Conservation (phyloP, 495 filamentous ascomycete species). For the Talaromyces adpressus region DNA sequence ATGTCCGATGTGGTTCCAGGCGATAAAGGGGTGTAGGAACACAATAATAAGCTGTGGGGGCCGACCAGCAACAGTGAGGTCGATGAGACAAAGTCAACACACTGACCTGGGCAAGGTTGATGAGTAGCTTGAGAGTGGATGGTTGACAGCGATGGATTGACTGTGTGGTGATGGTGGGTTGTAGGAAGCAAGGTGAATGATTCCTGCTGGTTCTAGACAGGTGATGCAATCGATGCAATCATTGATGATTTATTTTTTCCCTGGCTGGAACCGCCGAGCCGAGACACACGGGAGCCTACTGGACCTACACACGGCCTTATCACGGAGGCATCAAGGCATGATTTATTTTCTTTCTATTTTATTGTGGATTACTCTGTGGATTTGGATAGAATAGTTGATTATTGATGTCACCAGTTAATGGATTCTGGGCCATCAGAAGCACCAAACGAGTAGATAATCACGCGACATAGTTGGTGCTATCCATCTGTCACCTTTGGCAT, state of each 20-base stretch:
- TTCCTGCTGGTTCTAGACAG: not conserved
- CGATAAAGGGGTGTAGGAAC: not conserved
- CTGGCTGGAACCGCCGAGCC: not conserved
- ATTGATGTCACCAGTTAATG: not conserved
- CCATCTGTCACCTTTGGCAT: not conserved
- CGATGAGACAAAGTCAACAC: not conserved
- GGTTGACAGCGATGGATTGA: not conserved
- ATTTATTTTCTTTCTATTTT: not conserved
- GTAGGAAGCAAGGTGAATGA: not conserved
- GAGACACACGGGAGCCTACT: not conserved
- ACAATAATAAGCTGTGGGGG: not conserved
- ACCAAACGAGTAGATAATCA: not conserved
- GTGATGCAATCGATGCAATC: conserved; percentile 10
- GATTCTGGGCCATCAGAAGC: not conserved
- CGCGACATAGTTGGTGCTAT: not conserved
- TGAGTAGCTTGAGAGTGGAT: not conserved
- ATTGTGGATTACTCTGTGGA: not conserved
- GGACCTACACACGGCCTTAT: not conserved
- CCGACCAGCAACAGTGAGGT: conserved; percentile 6
- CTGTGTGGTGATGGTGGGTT: not conserved
- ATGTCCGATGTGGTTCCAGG: not conserved
- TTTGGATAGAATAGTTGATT: not conserved
- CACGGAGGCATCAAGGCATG: not conserved
- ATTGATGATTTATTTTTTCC: not conserved
- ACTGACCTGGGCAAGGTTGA: not conserved